phyloP scores from a whole-genome alignment of 192 early-diverging fungal genomes.

The Allomyces arbusculus region DNA sequence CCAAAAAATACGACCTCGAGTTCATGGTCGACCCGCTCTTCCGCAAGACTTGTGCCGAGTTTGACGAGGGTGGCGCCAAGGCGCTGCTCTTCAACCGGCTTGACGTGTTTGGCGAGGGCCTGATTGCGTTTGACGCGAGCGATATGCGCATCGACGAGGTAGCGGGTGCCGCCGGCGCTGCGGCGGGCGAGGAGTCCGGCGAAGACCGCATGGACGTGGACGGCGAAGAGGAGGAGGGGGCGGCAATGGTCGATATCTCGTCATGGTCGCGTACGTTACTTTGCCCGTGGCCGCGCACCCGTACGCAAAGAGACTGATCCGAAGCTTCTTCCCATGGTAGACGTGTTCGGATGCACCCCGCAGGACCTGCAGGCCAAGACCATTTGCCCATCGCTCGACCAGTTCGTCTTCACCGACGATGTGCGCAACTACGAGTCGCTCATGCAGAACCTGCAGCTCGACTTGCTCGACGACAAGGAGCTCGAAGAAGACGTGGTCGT shows the following conservation, averaged over 20 bases:
- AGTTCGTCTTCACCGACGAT: neutral
- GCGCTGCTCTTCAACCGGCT: conserved; percentile 80
- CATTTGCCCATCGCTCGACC: neutral
- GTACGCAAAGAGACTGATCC: too few species aligned
- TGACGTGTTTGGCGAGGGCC: conserved; percentile 53
- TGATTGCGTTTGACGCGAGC: conserved; percentile 84
- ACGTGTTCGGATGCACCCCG: too few species aligned
- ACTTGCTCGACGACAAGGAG: conserved; percentile 6
- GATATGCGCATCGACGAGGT: conserved; percentile 17
- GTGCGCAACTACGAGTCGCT: neutral
- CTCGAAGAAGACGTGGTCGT: neutral
- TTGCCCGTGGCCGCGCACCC: too few species aligned
- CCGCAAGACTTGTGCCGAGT: conserved; percentile 93
- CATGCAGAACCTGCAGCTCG: neutral
- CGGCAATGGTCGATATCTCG: conserved; percentile 1
- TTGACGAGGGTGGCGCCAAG: conserved; percentile 89
- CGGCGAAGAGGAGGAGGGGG: conserved; percentile 7
- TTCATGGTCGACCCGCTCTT: conserved; percentile 87
- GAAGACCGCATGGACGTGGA: conserved; percentile 9
- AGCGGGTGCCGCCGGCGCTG: conserved; percentile 8
- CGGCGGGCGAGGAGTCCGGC: conserved; percentile 22
- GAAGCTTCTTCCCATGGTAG: too few species aligned
- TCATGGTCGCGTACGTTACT: neutral
- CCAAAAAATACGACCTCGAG: conserved; percentile 78
- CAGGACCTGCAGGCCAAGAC: neutral